These are phyloP conservation scores for Begonia masoniana DNA, from an alignment of 306 rosid species.

Conservation along the genomic window DNA sequence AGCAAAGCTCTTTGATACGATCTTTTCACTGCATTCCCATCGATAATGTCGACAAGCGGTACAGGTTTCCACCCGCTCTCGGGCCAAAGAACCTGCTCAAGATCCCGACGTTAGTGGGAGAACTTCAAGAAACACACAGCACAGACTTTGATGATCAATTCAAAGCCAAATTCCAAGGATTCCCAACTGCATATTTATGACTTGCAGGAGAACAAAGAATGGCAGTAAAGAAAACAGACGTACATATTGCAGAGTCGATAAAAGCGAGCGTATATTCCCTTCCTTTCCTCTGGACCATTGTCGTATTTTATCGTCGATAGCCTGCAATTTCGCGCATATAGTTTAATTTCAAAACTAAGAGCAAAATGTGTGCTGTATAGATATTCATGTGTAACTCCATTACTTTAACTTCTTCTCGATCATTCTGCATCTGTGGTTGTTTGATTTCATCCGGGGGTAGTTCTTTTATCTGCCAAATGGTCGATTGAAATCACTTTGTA, in stretches of 20 bases:
- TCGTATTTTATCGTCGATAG: conserved; percentile 54
- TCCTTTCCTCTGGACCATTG: conserved; percentile 87
- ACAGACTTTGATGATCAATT: neutral
- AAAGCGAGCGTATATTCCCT: conserved; percentile 83
- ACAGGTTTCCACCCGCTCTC: conserved; percentile 88
- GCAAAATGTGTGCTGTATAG: too few relatives aligned
- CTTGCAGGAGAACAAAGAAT: neutral
- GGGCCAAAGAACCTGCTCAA: conserved; percentile 77
- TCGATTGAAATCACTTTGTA: conserved; percentile 11
- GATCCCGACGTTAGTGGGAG: conserved; percentile 8
- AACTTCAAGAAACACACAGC: too few relatives aligned
- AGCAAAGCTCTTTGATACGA: conserved; percentile 87
- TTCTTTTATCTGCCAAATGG: conserved; percentile 45
- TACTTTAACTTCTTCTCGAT: conserved; percentile 52
- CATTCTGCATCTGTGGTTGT: conserved; percentile 13
- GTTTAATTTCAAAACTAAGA: too few relatives aligned
- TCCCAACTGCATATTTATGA: too few relatives aligned
- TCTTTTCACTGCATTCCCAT: conserved; percentile 84
- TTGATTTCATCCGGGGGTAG: conserved; percentile 39
- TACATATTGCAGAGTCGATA: conserved; percentile 81
- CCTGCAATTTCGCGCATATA: conserved; percentile 24
- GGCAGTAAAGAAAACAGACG: conserved; percentile 11
- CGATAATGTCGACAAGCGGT: conserved; percentile 87
- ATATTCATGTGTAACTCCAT: neutral
- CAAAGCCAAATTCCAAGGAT: too few relatives aligned